Base-by-base conservation (phyloP, 2,329 filamentous ascomycete genomes). In the Ophiostoma ips region DNA sequence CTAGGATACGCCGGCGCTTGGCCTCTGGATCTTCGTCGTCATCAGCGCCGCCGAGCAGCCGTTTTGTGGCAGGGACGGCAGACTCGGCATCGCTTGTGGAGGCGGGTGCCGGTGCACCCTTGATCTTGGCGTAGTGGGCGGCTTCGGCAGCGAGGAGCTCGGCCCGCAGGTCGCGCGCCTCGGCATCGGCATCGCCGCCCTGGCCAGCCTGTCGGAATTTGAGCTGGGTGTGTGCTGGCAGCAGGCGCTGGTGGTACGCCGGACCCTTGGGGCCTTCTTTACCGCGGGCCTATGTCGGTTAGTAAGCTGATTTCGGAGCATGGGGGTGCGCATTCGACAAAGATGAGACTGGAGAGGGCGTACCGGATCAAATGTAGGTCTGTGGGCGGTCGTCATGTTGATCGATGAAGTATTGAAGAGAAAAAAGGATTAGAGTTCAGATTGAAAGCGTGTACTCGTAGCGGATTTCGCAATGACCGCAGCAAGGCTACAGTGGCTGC, bases 341-440 rank as follows among this genome's bases (percentile, higher is more conserved):
- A n/a, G n/a, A n/a, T n/a, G 21, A 19, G 16, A 33, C 18, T n/a
- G n/a, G n/a, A 15, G 16, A 13, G 43, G 31, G 57, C 73, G 56
- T 76, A 89, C 86, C 57, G 92, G 92, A 65, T 98, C 92, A 63
- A 98, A 98, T 0, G 92, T 98, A 51, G 92, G 92, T 69, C 92
- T 84, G 58, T 83, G 79, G 38, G 79, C 79, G 67, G 73, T 77
- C 56, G 79, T 83, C 79, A 83, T 83, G n/a, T 58, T 65, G 53
- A n/a, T n/a, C 36, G 50, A 50, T 19, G 37, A 28, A n/a, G 35
- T 3, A 28, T 16, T 30, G 24, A 2, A 24, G n/a, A 5, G 15
- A 19, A 31, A 10, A 31, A 46, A n/a, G 16, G 34, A 19, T 12
- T 7, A 40, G 11, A 7, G 3, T n/a, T 37, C 12, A 19, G 21